These are phyloP conservation scores for Acer campestre DNA, from an alignment of 345 rosid genomes.

Conservation along the genomic window DNA sequence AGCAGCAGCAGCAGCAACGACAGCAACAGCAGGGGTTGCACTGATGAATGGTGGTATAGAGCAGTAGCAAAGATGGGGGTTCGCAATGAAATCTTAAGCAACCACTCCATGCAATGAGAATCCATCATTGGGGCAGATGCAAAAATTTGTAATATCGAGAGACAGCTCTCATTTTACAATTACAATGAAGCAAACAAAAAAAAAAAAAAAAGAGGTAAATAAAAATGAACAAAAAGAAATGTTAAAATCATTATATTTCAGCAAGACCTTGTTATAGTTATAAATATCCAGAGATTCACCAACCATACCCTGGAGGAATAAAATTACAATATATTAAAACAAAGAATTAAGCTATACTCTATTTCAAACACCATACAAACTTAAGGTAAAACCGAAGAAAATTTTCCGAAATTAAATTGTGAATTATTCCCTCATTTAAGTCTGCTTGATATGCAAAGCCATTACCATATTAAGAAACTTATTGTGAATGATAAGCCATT, in stretches of 20 bases:
- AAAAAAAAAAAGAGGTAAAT: not conserved
- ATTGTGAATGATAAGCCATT: not conserved
- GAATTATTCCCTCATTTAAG: not conserved
- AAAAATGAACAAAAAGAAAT: not conserved
- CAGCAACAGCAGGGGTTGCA: not conserved
- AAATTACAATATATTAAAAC: not conserved
- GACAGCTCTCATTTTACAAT: not conserved
- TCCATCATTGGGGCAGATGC: conserved; percentile 14
- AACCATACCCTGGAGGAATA: not conserved
- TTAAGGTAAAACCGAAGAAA: not conserved
- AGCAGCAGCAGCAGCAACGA: not conserved
- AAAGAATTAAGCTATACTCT: conserved; percentile 7
- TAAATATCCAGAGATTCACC: not conserved
- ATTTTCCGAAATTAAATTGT: not conserved
- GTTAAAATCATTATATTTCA: not conserved
- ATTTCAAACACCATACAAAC: not conserved
- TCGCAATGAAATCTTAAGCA: conserved; percentile 16
- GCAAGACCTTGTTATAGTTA: not conserved
- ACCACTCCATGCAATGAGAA: not conserved
- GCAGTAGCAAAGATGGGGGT: conserved; percentile 14
- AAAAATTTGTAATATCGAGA: not conserved
- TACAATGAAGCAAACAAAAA: not conserved
- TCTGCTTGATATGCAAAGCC: conserved; percentile 2
- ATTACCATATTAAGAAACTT: not conserved
- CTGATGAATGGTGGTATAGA: not conserved